These are phyloP conservation scores for Myochromella boudieri DNA, from an alignment of 768 basidiomycete species.

Conservation along the genomic window DNA sequence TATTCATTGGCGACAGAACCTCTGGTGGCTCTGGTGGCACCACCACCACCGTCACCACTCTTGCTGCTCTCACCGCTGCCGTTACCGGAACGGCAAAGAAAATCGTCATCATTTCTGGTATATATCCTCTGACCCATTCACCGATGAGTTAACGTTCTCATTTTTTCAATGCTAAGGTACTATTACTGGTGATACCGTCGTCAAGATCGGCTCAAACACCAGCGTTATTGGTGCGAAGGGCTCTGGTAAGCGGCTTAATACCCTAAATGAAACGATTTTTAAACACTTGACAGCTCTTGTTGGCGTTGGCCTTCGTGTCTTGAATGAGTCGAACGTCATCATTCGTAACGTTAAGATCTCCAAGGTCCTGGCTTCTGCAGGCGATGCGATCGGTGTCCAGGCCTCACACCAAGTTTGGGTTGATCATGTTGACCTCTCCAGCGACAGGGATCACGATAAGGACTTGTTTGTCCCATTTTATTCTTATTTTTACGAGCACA, in stretches of 20 bases:
- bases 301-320: slow-evolving; percentile 46
- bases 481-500: no score
- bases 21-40: slow-evolving; percentile 44
- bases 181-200: slow-evolving; percentile 42
- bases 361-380: slow-evolving; percentile 43
- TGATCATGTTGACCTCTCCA: slow-evolving; percentile 45
- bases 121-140: background rate
- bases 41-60: slow-evolving; percentile 41
- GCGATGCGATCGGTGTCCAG: slow-evolving; percentile 47
- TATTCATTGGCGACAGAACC: slow-evolving; percentile 28
- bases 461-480: slow-evolving; percentile 12
- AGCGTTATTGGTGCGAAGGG: slow-evolving; percentile 40
- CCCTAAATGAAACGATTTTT: background rate
- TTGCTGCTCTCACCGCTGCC: slow-evolving; percentile 39
- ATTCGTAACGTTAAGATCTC: slow-evolving; percentile 50
- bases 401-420: slow-evolving; percentile 41
- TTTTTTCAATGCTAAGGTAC: slow-evolving; percentile 27
- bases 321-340: slow-evolving; percentile 43
- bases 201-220: slow-evolving; percentile 44
- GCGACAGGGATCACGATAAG: slow-evolving; percentile 46
- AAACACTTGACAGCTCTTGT: slow-evolving; percentile 30
- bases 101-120: slow-evolving; percentile 44
- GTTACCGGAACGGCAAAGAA: slow-evolving; percentile 40
- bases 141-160: background rate
- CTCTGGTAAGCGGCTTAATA: slow-evolving; percentile 29